Percentiles rank a stretch among this genome's conserved stretches.
phyloP scores from a whole-genome alignment of 768 basidiomycete genomes.

The Tylopilus felleus region DNA sequence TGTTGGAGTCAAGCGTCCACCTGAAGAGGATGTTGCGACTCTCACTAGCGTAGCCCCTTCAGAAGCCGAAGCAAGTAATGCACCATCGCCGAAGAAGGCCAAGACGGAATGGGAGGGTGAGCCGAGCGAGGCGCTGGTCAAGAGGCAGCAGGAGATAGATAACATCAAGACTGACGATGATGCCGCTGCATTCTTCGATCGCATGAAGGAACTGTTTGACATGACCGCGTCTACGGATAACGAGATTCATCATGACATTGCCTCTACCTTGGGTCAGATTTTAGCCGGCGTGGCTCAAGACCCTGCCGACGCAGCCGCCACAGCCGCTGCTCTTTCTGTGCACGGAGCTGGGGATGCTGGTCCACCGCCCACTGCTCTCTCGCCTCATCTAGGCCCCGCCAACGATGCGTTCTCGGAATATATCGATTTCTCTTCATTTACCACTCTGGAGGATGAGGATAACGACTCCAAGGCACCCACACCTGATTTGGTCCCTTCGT shows the following conservation, averaged over 20 bases:
- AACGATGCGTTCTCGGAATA: conserved; percentile 45
- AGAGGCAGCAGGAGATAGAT: conserved; percentile 38
- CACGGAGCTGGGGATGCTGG: conserved; percentile 28
- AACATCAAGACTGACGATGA: conserved; percentile 67
- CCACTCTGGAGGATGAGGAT: conserved; percentile 53
- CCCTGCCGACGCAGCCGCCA: conserved; percentile 32
- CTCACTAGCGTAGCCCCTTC: conserved; percentile 32
- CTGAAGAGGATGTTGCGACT: conserved; percentile 33
- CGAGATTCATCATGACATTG: conserved; percentile 45
- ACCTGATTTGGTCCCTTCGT: conserved; percentile 66
- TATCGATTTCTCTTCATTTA: conserved; percentile 67
- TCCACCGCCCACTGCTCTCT: conserved; percentile 33
- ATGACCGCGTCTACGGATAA: conserved; percentile 39
- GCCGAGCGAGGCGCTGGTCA: conserved; percentile 46
- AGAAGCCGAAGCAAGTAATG: conserved; percentile 36
- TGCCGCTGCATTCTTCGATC: conserved; percentile 56
- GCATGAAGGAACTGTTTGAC: conserved; percentile 62
- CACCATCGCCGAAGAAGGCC: conserved; percentile 67
- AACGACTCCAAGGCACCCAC: conserved; percentile 66
- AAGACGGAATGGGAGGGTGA: conserved; percentile 72
- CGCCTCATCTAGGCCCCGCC: conserved; percentile 35
- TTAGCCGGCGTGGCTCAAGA: conserved; percentile 54
- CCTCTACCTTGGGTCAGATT: conserved; percentile 60
- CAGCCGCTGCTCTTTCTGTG: conserved; percentile 25
- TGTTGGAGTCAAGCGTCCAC: conserved; percentile 32